These are phyloP conservation scores for Plasmodium knowlesi DNA, from an alignment of 169 alveolate genomes.

Conservation along the genomic window DNA sequence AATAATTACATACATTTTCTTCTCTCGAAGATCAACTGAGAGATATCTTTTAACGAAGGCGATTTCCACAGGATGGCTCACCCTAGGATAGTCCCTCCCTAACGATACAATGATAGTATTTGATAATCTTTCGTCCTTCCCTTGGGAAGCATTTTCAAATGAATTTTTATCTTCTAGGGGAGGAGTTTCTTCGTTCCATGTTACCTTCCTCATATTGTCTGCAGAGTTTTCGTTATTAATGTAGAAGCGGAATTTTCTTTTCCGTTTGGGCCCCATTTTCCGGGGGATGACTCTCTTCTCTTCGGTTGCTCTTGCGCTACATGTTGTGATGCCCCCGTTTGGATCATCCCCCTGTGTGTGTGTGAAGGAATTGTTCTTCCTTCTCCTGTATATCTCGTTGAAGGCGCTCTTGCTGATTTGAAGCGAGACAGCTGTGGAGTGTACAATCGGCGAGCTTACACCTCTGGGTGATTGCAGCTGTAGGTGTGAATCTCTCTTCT, in stretches of 20 bases:
- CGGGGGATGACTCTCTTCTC: background rate
- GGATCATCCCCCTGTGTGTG: background rate
- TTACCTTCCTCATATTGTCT: background rate
- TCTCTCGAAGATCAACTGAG: slow-evolving; percentile 4
- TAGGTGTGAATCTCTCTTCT: background rate
- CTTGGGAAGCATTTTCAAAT: too few species aligned
- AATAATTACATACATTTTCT: background rate
- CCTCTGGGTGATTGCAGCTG: background rate
- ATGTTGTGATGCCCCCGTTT: background rate
- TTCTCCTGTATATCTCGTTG: slow-evolving; percentile 29
- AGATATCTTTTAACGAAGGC: slow-evolving; percentile 32
- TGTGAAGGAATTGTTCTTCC: background rate
- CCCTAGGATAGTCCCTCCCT: background rate
- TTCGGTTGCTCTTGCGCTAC: background rate
- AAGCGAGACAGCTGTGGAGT: background rate
- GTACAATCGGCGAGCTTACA: background rate
- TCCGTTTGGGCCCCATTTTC: background rate
- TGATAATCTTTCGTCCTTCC: background rate
- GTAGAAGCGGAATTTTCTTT: background rate
- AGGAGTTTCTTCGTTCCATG: background rate
- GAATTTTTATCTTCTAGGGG: too few species aligned
- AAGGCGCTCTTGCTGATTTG: slow-evolving; percentile 14
- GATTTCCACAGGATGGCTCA: background rate
- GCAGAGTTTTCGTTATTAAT: background rate
- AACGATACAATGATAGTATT: background rate